Base-by-base conservation (phyloP, 2,329 filamentous ascomycete species). In the Sphaerostilbella broomeana region DNA sequence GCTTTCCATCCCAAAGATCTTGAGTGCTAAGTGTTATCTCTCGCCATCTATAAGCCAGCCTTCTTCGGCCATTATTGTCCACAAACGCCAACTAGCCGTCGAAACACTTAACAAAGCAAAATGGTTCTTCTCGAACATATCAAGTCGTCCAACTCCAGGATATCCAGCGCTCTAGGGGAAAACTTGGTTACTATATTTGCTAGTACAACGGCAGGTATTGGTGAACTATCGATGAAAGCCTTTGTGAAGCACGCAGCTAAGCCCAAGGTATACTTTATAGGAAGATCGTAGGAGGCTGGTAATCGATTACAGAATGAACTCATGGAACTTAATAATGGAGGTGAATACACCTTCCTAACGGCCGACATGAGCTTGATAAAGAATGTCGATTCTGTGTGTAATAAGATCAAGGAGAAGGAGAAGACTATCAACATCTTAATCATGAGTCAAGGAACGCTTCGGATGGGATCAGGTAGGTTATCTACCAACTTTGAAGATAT, bases 121-220 rank as follows among this genome's bases (percentile, higher is more conserved):
- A 33, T 33, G 30, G 30, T 21, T 10, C 12, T 21, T n/a, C 30
- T 33, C 11, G 9, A 10, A n/a, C 30, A 10, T 11, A 9, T 31
- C 28, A 17, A 7, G 30, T 33, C 30, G 4, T 33, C 30, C 30
- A 33, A 33, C 18, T 33, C 30, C 18, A 33, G 30, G 30, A 18
- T 30, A 30, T 10, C 28, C 18, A 30, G 13, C 16, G 18, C 28
- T 17, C 28, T 18, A n/a, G n/a, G n/a, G n/a, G n/a, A n/a, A n/a
- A n/a, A n/a, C n/a, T n/a, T n/a, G n/a, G 63, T 70, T 4, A 68
- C 65, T 30, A 63, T 74, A 18, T 75, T 76, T 40, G 65, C 73
- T 4, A 72, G 73, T 22, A 73, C 66, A 19, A 78, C 73, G 4
- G 65, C 64, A 25, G 73, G 73, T n/a, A 74, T 78, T 29, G 73